These are phyloP conservation scores for Colletotrichum ledebouriae DNA, from an alignment of 2,329 filamentous ascomycete species.

Conservation along the genomic window DNA sequence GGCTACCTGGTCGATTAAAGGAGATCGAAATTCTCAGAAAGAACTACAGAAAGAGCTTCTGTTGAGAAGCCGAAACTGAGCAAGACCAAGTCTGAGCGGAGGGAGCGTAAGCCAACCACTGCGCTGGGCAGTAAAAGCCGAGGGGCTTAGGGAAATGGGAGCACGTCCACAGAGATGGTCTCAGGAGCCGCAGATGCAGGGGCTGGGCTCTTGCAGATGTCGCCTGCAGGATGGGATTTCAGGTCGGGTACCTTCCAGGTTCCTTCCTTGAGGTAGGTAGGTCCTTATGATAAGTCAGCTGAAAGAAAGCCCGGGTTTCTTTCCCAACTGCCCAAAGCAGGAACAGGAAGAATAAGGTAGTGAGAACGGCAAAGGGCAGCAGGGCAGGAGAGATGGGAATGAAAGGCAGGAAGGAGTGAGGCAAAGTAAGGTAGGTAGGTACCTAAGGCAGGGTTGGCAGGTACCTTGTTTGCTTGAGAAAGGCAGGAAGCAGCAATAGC, in stretches of 20 bases:
- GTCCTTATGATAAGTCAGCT: too few relatives aligned
- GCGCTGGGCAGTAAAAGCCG: constrained; percentile 3
- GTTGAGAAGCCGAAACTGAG: constrained; percentile 28
- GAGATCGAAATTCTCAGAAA: constrained; percentile 10
- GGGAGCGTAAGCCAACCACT: constrained; percentile 31
- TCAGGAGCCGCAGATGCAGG: constrained; percentile 25
- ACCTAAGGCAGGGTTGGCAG: background rate
- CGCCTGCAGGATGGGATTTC: background rate
- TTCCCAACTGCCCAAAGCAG: too few relatives aligned
- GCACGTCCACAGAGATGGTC: constrained; percentile 3
- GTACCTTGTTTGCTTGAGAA: background rate
- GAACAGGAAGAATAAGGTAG: too few relatives aligned
- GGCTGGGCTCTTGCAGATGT: background rate
- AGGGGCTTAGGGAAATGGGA: background rate
- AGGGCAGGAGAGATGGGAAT: background rate
- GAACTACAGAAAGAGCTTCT: constrained; percentile 1
- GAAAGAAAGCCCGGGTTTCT: too few relatives aligned
- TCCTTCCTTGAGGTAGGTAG: too few relatives aligned
- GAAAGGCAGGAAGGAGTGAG: too few relatives aligned
- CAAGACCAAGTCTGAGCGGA: constrained; percentile 29
- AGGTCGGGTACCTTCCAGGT: too few relatives aligned
- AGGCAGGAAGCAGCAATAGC: background rate
- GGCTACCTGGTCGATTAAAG: background rate
- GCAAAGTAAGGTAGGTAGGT: too few relatives aligned
- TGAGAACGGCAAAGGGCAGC: background rate